These are phyloP conservation scores for Pseudohyphozyma bogoriensis DNA, from an alignment of 768 basidiomycete genomes.

Conservation along the genomic window DNA sequence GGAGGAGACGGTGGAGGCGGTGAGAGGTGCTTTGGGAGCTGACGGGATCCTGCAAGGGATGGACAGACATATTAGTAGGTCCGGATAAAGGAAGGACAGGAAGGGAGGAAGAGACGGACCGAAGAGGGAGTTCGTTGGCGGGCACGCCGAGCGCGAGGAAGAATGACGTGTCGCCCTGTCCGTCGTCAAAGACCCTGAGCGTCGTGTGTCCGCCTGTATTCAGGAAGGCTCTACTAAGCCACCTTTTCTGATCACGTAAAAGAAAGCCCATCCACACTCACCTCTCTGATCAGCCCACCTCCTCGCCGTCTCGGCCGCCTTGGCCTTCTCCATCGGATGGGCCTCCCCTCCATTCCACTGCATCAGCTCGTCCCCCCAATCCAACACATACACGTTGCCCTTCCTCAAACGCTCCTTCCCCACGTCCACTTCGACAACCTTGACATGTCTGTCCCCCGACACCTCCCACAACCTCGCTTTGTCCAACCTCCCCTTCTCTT, in stretches of 20 bases:
- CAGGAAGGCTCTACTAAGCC: neutral
- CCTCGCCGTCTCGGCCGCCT: neutral
- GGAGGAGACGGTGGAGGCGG: neutral
- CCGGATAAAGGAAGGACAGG: neutral
- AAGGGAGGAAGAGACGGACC: neutral
- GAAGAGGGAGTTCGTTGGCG: neutral
- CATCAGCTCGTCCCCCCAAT: neutral
- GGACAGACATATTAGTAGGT: neutral
- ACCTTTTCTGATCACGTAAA: no score
- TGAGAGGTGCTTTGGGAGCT: neutral
- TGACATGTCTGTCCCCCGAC: neutral
- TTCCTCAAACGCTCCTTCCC: neutral
- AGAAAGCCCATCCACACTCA: neutral
- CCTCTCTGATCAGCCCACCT: neutral
- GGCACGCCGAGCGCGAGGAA: neutral
- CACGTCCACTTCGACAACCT: neutral
- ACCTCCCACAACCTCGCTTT: neutral
- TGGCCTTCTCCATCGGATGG: slow-evolving; percentile 2
- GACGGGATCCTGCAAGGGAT: neutral
- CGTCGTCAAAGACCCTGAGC: neutral
- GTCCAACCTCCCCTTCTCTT: neutral
- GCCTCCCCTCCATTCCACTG: slow-evolving; percentile 1
- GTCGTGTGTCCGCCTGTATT: neutral
- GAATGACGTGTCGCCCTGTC: neutral
- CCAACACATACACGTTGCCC: neutral